phyloP scores from a whole-genome alignment of 192 early-diverging fungal genomes.

The Entophlyctis helioformis region DNA sequence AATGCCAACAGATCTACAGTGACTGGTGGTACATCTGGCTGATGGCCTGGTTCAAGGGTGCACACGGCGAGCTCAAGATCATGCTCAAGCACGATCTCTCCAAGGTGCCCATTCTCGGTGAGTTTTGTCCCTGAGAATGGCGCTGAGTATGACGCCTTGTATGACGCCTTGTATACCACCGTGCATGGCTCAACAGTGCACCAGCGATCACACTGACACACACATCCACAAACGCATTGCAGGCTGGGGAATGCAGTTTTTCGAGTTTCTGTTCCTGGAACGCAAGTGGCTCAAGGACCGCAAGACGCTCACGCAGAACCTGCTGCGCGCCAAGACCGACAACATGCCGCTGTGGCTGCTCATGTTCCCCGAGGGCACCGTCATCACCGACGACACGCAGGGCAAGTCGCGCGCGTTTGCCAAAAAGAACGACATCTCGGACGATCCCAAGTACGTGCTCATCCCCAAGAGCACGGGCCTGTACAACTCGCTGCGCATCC shows the following conservation, averaged over 20 bases:
- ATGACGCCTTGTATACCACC: background rate
- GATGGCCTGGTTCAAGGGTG: slow-evolving; percentile 38
- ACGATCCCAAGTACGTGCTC: slow-evolving; percentile 49
- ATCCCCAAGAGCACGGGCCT: slow-evolving; percentile 79
- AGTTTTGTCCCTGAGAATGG: slow-evolving; percentile 13
- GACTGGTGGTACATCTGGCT: slow-evolving; percentile 46
- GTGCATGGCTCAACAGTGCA: background rate
- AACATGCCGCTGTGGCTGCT: slow-evolving; percentile 74
- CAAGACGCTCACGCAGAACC: slow-evolving; percentile 35
- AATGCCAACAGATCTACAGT: too few species aligned
- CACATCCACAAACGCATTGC: background rate
- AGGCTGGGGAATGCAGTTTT: slow-evolving; percentile 66
- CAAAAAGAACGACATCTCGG: slow-evolving; percentile 28
- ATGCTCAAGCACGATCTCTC: slow-evolving; percentile 76
- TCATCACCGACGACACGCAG: slow-evolving; percentile 64
- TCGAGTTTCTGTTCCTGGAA: slow-evolving; percentile 91
- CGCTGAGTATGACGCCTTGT: background rate
- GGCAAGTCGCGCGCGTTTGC: slow-evolving; percentile 59
- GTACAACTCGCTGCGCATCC: slow-evolving; percentile 52
- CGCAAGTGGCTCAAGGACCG: slow-evolving; percentile 74
- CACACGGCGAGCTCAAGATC: slow-evolving; percentile 80
- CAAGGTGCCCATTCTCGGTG: slow-evolving; percentile 79
- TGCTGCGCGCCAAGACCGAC: slow-evolving; percentile 18
- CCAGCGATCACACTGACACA: background rate
- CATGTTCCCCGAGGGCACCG: slow-evolving; percentile 94